Evolutionary conservation across 345 rosid species (phyloP), one percentile per base, ranked within the genome.

Genomic region (Pseudoturritis turrita): DNA sequence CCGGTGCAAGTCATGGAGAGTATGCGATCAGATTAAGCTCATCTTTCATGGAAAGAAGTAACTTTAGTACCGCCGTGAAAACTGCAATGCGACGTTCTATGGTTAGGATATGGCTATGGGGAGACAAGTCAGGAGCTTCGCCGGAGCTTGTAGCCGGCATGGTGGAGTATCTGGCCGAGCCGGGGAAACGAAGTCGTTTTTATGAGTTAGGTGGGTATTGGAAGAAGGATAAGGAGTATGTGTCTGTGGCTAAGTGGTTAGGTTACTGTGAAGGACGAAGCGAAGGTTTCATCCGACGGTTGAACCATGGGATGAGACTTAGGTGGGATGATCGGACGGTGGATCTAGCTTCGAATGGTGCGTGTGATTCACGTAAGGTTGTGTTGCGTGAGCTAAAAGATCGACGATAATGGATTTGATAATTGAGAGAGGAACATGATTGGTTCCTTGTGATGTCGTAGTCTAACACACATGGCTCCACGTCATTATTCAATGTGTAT

Each of bases 31-130:
- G 9, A 2, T 18, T 86, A 26, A 77, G 82, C 65, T 72, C 87
- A 6, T 81, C 82, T 1, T 0, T 64, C 18, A 50, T 80, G 75
- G 67, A 21, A 39, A 58, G 14, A 23, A 40, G 17, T 3, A 70
- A 74, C 15, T 49, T 60, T 33, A 39, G 73, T 6, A 35, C 47
- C 41, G 80, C 53, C 0, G 18, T 86, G 13, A 54, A 4, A 4
- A 71, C 79, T 0, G 76, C 81, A 15, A 50, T 86, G 11, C 80
- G 76, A 31, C 78, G 77, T 5, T 84, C 78, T 62, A 81, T 84
- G 84, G 86, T 85, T 5, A 70, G 79, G 4, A 71, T 86, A 44
- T 87, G 89, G 90, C 54, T 85, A 6, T 81, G 84, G 86, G 80
- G 77, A 49, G 70, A 80, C 12, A 55, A 72, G 41, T 35, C 87